These are phyloP conservation scores for Sporothrix inflata DNA, from an alignment of 2,329 filamentous ascomycete species.

Conservation along the genomic window DNA sequence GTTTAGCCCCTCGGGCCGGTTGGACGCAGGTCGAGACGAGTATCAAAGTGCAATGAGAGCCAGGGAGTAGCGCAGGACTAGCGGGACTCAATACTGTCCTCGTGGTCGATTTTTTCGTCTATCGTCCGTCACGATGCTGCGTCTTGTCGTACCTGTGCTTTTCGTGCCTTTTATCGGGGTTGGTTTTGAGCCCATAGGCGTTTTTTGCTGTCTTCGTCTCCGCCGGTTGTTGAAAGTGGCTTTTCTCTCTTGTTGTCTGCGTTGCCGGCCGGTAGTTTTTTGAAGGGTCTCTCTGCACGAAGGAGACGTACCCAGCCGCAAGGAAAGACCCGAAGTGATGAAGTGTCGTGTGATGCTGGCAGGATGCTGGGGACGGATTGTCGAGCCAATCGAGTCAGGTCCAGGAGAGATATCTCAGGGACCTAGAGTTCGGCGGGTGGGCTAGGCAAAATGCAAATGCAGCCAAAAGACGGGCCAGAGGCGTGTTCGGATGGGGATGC, in stretches of 20 bases:
- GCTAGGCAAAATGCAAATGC: conserved; percentile 9
- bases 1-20: conserved; percentile 3
- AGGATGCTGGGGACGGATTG: neutral
- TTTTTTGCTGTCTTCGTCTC: neutral
- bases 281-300: neutral
- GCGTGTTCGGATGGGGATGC: neutral
- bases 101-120: conserved; percentile 21
- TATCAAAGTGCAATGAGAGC: conserved; percentile 5
- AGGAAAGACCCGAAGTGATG: neutral
- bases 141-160: neutral
- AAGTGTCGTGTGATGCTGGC: conserved; percentile 21
- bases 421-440: neutral
- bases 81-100: conserved; percentile 20
- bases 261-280: conserved; percentile 1
- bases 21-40: conserved; percentile 9
- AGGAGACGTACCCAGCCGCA: neutral
- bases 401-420: neutral
- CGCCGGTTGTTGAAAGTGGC: neutral
- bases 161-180: neutral
- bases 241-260: neutral
- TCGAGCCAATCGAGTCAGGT: conserved; percentile 10
- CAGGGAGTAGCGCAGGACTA: conserved; percentile 25
- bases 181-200: neutral
- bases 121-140: neutral
- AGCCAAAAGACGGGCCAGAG: conserved; percentile 3